Conservation (phyloP, 2,329 filamentous ascomycete genomes). For the Calonectria hawksworthii region DNA sequence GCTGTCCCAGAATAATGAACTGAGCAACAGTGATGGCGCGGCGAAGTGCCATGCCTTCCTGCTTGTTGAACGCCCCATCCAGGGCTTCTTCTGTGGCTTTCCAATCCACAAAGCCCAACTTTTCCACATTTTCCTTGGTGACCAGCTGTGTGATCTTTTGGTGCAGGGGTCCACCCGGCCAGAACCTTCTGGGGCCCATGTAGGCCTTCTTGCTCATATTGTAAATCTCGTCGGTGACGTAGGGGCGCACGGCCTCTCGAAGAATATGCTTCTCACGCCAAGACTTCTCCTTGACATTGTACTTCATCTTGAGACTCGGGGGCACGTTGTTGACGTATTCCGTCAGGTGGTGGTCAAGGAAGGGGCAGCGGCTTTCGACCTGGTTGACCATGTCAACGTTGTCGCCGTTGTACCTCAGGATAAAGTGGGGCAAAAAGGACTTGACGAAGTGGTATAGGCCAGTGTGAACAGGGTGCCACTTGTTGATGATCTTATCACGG, state of each 20-base stretch:
- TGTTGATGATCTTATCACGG: neutral
- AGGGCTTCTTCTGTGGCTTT: slow-evolving; percentile 43
- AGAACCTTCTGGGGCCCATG: neutral
- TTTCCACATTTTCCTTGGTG: slow-evolving; percentile 53
- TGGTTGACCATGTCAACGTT: slow-evolving; percentile 54
- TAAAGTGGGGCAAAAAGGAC: slow-evolving; percentile 16
- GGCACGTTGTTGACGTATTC: slow-evolving; percentile 25
- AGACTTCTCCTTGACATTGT: neutral
- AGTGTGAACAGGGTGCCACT: neutral
- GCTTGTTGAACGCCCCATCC: slow-evolving; percentile 46
- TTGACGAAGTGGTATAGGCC: neutral
- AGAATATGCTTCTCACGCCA: neutral
- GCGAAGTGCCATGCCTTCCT: slow-evolving; percentile 14
- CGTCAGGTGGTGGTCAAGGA: slow-evolving; percentile 47
- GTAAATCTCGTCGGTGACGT: neutral
- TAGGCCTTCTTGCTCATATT: neutral
- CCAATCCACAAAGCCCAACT: slow-evolving; percentile 57
- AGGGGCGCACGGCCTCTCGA: neutral
- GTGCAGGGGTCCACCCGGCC: slow-evolving; percentile 58
- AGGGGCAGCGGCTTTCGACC: slow-evolving; percentile 53
- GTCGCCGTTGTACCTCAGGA: slow-evolving; percentile 51
- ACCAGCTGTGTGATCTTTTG: slow-evolving; percentile 48
- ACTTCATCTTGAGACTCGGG: neutral
- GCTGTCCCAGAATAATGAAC: slow-evolving; percentile 13
- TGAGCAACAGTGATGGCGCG: slow-evolving; percentile 12